phyloP scores from a whole-genome alignment of 1,284 basidiomycete genomes.

The Athelia psychrophila region DNA sequence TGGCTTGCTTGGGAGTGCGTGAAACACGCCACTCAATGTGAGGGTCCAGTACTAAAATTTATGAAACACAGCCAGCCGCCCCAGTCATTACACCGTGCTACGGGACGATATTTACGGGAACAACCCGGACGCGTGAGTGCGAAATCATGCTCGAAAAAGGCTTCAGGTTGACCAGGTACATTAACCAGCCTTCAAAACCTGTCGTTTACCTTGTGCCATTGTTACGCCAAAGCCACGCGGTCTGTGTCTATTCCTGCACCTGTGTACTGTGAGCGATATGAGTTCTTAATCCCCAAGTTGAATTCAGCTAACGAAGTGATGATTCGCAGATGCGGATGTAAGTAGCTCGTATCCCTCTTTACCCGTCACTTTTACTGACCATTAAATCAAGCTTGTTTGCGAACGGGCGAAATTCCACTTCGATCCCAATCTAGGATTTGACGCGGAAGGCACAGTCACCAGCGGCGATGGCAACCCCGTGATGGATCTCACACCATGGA shows the following conservation, averaged over 20 bases:
- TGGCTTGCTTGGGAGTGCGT: slow-evolving; percentile 47
- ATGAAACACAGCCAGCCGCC: not conserved
- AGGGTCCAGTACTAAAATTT: not conserved
- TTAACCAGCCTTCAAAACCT: not conserved
- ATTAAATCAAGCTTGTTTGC: not conserved
- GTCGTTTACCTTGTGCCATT: not conserved
- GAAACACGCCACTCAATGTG: not conserved
- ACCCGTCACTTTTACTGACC: not conserved
- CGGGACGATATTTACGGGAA: not conserved
- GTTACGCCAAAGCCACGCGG: not conserved
- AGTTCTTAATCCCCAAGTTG: not conserved
- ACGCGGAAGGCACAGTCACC: not conserved
- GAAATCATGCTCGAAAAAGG: not conserved
- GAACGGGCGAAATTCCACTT: slow-evolving; percentile 1
- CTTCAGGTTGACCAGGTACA: not conserved
- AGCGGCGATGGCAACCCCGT: not conserved
- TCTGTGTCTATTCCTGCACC: slow-evolving; percentile 1
- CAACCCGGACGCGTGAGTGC: not conserved
- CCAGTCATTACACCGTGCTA: not conserved
- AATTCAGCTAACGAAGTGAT: not conserved
- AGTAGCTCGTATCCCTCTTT: not conserved
- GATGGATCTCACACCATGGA: not conserved
- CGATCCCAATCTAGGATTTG: not conserved
- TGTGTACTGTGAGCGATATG: not conserved
- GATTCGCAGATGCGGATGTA: slow-evolving; percentile 1